Base-by-base conservation (phyloP, 2,329 filamentous ascomycete species). In the Monilinia fructigena region DNA sequence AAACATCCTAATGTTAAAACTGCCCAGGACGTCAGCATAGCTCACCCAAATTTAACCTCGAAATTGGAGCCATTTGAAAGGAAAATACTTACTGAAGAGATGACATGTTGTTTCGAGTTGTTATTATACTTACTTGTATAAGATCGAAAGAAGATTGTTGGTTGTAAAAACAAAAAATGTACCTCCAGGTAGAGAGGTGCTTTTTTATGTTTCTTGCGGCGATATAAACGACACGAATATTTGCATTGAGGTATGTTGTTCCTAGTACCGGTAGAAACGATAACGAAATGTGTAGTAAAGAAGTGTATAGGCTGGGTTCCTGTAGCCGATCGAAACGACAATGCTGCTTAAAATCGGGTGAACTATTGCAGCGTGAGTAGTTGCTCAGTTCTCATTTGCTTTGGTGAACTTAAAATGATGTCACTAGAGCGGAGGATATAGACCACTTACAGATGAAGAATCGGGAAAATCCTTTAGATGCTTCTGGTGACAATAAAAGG, bases 1-100 rank as follows among this genome's bases (percentile, higher is more conserved):
- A n/a, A 60, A 50, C 45, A 23, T 38, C n/a, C 14, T 38, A n/a
- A 38, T 60, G 45, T 60, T 60, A 4, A 48, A 11, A 14, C 58
- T 60, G 26, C 28, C 18, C 45, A 20, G 28, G 12, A 60, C 14
- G 31, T 60, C 23, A 60, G 45, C 28, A 35, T 50, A 26, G 18
- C 26, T 16, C 31, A 50, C 50, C 45, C 38, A 50, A 26, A 2
- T 23, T 18, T 18, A 18, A 18, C 20, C 58, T 12, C n/a, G 4
- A 50, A 1, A 40, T 38, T 6, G 28, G n/a, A n/a, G 14, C 20
- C 28, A 2, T 50, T 50, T 20, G n/a, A 23, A 60, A 20, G n/a
- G 20, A 7, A 12, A 50, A 28, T 38, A 38, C 58, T 50, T 12
- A 60, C 58, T 38, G 14, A 18, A 48, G 12, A 35, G 8, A 26